These are phyloP conservation scores for Nevesoporus exiguus DNA, from an alignment of 768 basidiomycete genomes.

Conservation along the genomic window DNA sequence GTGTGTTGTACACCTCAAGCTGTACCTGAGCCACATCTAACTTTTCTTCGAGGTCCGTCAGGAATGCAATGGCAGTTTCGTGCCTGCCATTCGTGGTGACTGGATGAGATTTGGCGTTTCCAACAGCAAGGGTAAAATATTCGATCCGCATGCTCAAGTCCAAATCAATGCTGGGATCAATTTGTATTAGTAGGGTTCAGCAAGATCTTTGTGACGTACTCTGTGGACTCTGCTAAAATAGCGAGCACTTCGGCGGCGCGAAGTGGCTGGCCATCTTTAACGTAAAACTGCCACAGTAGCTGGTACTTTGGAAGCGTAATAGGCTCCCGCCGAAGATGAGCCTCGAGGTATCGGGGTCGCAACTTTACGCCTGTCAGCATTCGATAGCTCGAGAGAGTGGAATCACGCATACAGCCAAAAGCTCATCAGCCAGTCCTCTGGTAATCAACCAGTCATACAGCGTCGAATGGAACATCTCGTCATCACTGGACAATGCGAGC, in stretches of 20 bases:
- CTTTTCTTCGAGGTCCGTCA: slow-evolving; percentile 94
- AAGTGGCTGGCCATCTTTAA: slow-evolving; percentile 83
- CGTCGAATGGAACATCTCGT: slow-evolving; percentile 91
- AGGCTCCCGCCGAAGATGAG: slow-evolving; percentile 81
- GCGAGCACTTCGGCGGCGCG: slow-evolving; percentile 86
- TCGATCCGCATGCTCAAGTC: slow-evolving; percentile 76
- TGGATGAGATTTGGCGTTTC: slow-evolving; percentile 94
- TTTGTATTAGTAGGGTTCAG: background rate
- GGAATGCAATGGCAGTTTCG: slow-evolving; percentile 90
- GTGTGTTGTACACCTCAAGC: slow-evolving; percentile 76
- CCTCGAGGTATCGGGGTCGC: slow-evolving; percentile 84
- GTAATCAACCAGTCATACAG: slow-evolving; percentile 93
- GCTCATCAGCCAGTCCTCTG: slow-evolving; percentile 76
- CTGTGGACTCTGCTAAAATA: slow-evolving; percentile 76
- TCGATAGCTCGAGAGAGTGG: background rate
- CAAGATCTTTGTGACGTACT: slow-evolving; percentile 45
- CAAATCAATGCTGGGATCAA: slow-evolving; percentile 53
- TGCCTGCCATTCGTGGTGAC: slow-evolving; percentile 72
- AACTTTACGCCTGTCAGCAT: slow-evolving; percentile 46
- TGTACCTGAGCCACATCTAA: slow-evolving; percentile 97
- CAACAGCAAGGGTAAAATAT: slow-evolving; percentile 90
- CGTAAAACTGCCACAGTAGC: slow-evolving; percentile 95
- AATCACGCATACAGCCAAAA: slow-evolving; percentile 73
- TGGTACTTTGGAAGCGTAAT: slow-evolving; percentile 78
- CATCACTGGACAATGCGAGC: slow-evolving; percentile 77